Percentiles rank a stretch among this genome's conserved stretches.
Evolutionary conservation across 495 filamentous ascomycete genomes (phyloP).

Genomic region (Acidiella bohemica): DNA sequence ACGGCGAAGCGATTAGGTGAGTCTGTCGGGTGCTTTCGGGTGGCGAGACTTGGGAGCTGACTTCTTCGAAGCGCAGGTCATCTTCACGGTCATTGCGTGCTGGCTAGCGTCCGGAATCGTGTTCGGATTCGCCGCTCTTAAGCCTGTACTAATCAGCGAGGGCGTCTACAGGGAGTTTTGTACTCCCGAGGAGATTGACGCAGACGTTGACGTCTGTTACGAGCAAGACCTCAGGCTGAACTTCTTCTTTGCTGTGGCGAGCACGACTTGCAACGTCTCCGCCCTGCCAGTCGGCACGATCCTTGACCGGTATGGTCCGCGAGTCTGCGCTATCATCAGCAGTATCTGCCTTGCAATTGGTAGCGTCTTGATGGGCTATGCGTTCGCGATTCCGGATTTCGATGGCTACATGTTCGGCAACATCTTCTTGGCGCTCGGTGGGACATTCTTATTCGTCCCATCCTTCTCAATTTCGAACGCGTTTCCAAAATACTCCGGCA

Average conservation of each 20-base stretch:
- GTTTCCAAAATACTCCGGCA: constrained; percentile 67
- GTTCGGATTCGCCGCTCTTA: constrained; percentile 75
- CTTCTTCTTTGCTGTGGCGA: constrained; percentile 26
- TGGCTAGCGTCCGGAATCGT: constrained; percentile 67
- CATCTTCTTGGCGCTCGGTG: constrained; percentile 67
- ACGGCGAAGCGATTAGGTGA: constrained; percentile 17
- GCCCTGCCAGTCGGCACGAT: constrained; percentile 78
- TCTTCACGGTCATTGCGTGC: constrained; percentile 63
- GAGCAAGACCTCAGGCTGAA: constrained; percentile 53
- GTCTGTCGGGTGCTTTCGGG: constrained; percentile 6
- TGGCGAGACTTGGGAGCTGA: constrained; percentile 2
- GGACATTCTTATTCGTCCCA: constrained; percentile 80
- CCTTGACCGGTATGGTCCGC: constrained; percentile 69
- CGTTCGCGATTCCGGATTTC: constrained; percentile 42
- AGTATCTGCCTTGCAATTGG: constrained; percentile 54
- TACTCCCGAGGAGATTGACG: constrained; percentile 41
- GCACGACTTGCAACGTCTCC: constrained; percentile 68
- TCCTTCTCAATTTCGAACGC: constrained; percentile 86
- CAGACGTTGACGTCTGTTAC: constrained; percentile 48
- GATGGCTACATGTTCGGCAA: constrained; percentile 72
- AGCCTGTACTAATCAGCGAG: constrained; percentile 65
- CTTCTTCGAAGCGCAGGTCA: constrained; percentile 37
- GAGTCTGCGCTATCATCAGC: constrained; percentile 61
- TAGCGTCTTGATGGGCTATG: constrained; percentile 56
- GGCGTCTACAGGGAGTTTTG: constrained; percentile 59